phyloP scores from a whole-genome alignment of 169 alveolate genomes.

The Plasmodium reichenowi region DNA sequence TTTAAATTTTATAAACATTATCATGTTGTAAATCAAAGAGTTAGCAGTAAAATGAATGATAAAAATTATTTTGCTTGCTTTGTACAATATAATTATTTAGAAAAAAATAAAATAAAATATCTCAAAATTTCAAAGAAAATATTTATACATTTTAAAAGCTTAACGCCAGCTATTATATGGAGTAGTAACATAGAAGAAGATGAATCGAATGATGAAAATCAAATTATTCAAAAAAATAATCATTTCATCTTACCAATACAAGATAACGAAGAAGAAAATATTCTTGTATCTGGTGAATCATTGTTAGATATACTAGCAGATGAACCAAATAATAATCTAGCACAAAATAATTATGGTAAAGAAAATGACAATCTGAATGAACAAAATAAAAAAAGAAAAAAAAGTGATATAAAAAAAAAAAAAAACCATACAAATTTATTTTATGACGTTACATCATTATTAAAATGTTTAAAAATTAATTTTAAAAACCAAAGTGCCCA shows the following conservation, averaged over 20 bases:
- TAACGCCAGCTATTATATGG: background rate
- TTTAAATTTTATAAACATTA: constrained; percentile 24
- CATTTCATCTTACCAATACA: background rate
- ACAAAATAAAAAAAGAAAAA: background rate
- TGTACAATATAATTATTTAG: constrained; percentile 7
- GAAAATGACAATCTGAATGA: constrained; percentile 7
- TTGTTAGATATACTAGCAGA: constrained; percentile 9
- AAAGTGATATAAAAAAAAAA: background rate
- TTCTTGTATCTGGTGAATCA: background rate
- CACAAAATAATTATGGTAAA: background rate
- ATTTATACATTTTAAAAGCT: constrained; percentile 8
- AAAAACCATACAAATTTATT: constrained; percentile 7
- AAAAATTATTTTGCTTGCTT: constrained; percentile 27
- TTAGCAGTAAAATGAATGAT: constrained; percentile 7
- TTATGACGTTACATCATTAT: constrained; percentile 14
- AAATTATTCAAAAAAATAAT: background rate
- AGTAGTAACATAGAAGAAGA: background rate
- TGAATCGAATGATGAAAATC: constrained; percentile 3
- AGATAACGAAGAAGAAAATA: background rate
- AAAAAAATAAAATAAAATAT: constrained; percentile 2
- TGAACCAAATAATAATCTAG: background rate
- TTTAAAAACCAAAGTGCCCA: constrained; percentile 22
- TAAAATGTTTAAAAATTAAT: constrained; percentile 22
- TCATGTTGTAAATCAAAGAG: background rate
- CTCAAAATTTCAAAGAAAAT: constrained; percentile 12